Base-by-base conservation (phyloP, 352 stramenopile genomes). In the Phytophthora pinifolia region DNA sequence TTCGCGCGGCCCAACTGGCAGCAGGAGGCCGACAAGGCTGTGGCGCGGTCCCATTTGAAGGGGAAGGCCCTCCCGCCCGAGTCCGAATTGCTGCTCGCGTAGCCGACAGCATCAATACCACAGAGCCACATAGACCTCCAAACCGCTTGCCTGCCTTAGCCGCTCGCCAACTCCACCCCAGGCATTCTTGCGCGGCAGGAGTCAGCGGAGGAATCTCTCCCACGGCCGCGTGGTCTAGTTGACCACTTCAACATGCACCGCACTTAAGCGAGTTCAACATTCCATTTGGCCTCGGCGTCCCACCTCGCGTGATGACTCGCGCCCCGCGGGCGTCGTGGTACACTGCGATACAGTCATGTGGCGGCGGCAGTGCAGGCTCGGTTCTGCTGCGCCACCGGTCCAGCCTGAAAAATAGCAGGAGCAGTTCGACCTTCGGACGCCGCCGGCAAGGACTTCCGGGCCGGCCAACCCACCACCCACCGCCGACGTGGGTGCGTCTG, bases 1-100 rank as follows among this genome's bases (percentile, higher is more conserved):
- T 87, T 83, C 44, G 68, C 77, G 30, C 63, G 60, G 13, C 74
- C 73, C 4, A 74, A 94, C 54, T 96, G 83, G 83, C 50, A 76
- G 18, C 35, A 69, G 4, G 69, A 88, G 41, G 65, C 81, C 13
- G 34, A 64, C 7, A 76, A 72, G 15, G 81, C 81, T 8, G 69
- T 88, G 10, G 65, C 72, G 42, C 70, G 79, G 12, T 90, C 77
- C 13, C 63, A 75, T n/a, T 27, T 77, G 20, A 74, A 74, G 43
- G 31, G 69, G 32, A 63, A 62, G 42, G 37, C 74, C 41, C 51
- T 69, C 15, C 39, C 53, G 15, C 64, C 54, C 2, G 46, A 73
- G 47, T 42, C 42, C 9, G 67, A 73, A 27, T 44, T 62, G 27
- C 48, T 82, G 47, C 66, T 77, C 9, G 39, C 50, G n/a, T 69